Base-by-base conservation (phyloP, 108 stramenopile species). In the Nitzschia putrida region DNA sequence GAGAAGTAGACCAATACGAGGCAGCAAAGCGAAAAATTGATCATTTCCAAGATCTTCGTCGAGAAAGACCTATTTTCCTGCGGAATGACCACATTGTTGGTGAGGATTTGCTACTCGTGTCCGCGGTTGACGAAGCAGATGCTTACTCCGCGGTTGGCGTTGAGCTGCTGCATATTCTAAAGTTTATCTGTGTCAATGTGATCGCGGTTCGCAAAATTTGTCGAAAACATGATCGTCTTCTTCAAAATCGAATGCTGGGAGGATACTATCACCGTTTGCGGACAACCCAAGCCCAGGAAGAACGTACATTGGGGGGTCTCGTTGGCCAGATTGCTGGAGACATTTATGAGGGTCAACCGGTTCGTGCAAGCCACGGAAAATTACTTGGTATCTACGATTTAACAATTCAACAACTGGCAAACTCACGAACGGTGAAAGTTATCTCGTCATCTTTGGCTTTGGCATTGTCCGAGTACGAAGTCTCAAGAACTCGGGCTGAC, bases 171-270 rank as follows among this genome's bases (percentile, higher is more conserved):
- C 92, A 93, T 61, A 72, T 93, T 13, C 78, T 93, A 8, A 82
- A 85, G 47, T 93, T 74, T 66, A 89, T 88, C 45, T 90, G 89
- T 61, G 71, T 93, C 9, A 94, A 94, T 76, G 74, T 84, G 24
- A 84, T 90, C 26, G 87, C 89, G 0, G 90, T 91, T 12, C 74
- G 93, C n/a, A 91, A 91, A 61, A 87, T 94, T 49, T 89, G 90
- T 61, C 76, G 84, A 20, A 94, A 94, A 59, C 93, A 94, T 54
- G 93, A 94, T 72, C 78, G 85, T 4, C 78, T 94, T 25, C 70
- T 91, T 20, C 76, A 83, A 37, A 91, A 91, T 73, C 73, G 93
- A 51, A 94, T 94, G 93, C 75, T 94, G 25, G 93, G 93, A 20
- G 87, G 86, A 8, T 91, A 90, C 61, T 94, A 94, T 58, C 83